Conservation (phyloP, 306 rosid species). For the Castanopsis chinensis region DNA sequence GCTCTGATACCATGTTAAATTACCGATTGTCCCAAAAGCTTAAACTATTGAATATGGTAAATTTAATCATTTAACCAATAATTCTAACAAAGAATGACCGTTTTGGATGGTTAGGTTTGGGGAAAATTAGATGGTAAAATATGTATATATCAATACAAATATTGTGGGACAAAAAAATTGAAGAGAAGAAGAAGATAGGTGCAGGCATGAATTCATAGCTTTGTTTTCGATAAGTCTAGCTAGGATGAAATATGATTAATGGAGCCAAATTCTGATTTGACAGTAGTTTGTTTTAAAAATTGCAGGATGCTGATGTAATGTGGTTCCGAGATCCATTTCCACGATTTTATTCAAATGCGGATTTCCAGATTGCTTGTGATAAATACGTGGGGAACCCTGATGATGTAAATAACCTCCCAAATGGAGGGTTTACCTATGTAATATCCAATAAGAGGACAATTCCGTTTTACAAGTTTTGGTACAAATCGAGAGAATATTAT, state of each 20-base stretch:
- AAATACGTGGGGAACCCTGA: conserved; percentile 37
- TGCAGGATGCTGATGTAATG: conserved; percentile 81
- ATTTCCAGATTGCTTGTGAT: conserved; percentile 88
- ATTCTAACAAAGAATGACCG: too few species aligned
- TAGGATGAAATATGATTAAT: neutral
- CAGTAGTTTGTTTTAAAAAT: neutral
- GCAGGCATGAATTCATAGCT: too few species aligned
- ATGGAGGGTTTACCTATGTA: conserved; percentile 79
- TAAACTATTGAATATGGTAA: too few species aligned
- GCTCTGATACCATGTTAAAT: too few species aligned
- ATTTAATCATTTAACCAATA: too few species aligned
- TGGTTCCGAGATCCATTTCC: conserved; percentile 81
- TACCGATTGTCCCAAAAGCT: too few species aligned
- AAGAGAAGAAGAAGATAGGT: too few species aligned
- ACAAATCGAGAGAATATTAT: conserved; percentile 34
- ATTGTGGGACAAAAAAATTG: too few species aligned
- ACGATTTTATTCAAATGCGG: conserved; percentile 46
- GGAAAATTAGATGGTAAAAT: too few species aligned
- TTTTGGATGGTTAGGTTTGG: too few species aligned
- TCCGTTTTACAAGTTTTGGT: conserved; percentile 73
- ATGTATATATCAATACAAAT: too few species aligned
- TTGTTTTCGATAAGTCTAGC: too few species aligned
- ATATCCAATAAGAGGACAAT: conserved; percentile 52
- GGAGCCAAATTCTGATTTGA: neutral
- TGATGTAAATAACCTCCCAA: conserved; percentile 44